Conservation (phyloP, 768 basidiomycete genomes). For the Sporobolomyces phaffii region DNA sequence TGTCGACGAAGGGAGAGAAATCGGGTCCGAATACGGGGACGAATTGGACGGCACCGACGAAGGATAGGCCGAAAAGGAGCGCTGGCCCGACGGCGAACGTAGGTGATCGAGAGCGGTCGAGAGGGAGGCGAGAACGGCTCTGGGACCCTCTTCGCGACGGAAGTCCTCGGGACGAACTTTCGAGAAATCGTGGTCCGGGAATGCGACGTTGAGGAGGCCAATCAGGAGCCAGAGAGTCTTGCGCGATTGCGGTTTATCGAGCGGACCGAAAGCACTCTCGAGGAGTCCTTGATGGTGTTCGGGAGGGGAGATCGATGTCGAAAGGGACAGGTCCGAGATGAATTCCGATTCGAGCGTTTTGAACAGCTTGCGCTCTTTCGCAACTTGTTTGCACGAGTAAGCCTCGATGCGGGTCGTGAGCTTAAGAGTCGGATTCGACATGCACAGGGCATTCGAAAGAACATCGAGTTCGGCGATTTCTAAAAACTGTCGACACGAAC, state of each 20-base stretch:
- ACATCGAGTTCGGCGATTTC: constrained; percentile 42
- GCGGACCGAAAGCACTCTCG: constrained; percentile 75
- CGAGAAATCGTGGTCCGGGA: constrained; percentile 95
- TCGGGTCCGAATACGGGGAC: constrained; percentile 38
- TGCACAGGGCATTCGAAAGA: constrained; percentile 40
- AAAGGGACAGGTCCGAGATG: constrained; percentile 63
- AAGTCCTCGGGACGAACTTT: constrained; percentile 86
- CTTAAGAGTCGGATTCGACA: constrained; percentile 33
- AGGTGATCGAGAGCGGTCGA: constrained; percentile 75
- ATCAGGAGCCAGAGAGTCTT: constrained; percentile 96
- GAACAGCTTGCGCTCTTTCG: constrained; percentile 93
- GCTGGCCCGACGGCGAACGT: constrained; percentile 41
- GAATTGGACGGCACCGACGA: constrained; percentile 53
- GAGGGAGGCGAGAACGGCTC: constrained; percentile 70
- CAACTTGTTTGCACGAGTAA: constrained; percentile 95
- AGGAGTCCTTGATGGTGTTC: constrained; percentile 66
- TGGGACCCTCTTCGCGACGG: constrained; percentile 61
- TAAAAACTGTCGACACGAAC: constrained; percentile 24
- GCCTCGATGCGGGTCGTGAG: constrained; percentile 61
- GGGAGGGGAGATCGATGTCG: constrained; percentile 61
- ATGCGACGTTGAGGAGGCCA: constrained; percentile 91
- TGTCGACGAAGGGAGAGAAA: constrained; percentile 31
- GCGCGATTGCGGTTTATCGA: constrained; percentile 71
- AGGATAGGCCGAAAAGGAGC: constrained; percentile 81
- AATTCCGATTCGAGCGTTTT: constrained; percentile 84